Percentiles rank a stretch among this genome's conserved stretches.
phyloP scores from a whole-genome alignment of 805 yeast genomes.

The Ogataea salicorniae region DNA sequence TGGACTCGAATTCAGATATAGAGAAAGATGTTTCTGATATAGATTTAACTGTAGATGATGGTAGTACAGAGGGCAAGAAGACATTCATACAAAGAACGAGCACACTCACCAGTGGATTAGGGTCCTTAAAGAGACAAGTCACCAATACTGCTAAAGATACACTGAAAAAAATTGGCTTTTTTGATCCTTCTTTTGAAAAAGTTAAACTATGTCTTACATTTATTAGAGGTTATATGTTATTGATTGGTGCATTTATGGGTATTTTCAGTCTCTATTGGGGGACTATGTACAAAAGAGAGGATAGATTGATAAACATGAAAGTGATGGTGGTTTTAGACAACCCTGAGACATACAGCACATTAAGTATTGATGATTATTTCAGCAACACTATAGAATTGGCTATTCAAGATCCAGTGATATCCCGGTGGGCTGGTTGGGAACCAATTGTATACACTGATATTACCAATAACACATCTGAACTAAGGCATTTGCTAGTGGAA shows the following conservation, averaged over 20 bases:
- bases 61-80: not conserved
- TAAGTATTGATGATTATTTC: constrained; percentile 28
- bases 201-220: constrained; percentile 11
- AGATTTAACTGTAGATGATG: not conserved
- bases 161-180: constrained; percentile 21
- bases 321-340: constrained; percentile 30
- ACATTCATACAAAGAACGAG: not conserved
- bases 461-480: constrained; percentile 23
- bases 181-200: constrained; percentile 21
- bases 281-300: constrained; percentile 28
- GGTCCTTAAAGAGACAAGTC: constrained; percentile 12
- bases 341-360: constrained; percentile 1
- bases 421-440: constrained; percentile 13
- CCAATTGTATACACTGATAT: constrained; percentile 26
- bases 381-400: constrained; percentile 21
- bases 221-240: constrained; percentile 21
- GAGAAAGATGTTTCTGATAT: constrained; percentile 2
- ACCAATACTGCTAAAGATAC: constrained; percentile 16
- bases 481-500: constrained; percentile 34
- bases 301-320: constrained; percentile 27
- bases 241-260: constrained; percentile 33
- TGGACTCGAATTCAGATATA: constrained; percentile 10
- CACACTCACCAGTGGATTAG: constrained; percentile 6
- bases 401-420: constrained; percentile 14
- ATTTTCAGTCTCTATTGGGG: constrained; percentile 43